Conservation (phyloP, 305 asterid genomes). For the Fraxinus latifolia region DNA sequence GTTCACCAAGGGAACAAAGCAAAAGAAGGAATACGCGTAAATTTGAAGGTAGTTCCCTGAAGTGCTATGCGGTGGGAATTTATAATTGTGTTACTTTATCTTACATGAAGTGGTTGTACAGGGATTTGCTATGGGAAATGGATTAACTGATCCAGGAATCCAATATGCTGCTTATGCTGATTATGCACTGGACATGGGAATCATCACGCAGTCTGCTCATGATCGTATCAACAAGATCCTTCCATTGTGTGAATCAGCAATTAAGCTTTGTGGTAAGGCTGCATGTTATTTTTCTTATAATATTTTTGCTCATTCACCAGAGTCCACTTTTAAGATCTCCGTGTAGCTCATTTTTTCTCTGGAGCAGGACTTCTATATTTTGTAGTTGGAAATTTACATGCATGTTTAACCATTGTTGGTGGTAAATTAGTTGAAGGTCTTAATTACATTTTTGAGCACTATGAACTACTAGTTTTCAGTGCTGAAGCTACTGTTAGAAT, state of each 20-base stretch:
- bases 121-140: slow-evolving; percentile 99
- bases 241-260: slow-evolving; percentile 79
- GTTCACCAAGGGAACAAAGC: slow-evolving; percentile 86
- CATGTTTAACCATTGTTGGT: neutral
- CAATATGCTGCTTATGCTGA: slow-evolving; percentile 94
- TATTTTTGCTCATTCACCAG: neutral
- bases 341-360: slow-evolving; percentile 4
- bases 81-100: slow-evolving; percentile 18
- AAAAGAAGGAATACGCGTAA: slow-evolving; percentile 71
- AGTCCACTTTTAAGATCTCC: neutral
- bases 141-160: slow-evolving; percentile 92
- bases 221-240: slow-evolving; percentile 71
- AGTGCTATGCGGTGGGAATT: slow-evolving; percentile 13
- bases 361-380: neutral
- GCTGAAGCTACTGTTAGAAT: slow-evolving; percentile 24
- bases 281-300: neutral
- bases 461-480: slow-evolving; percentile 11
- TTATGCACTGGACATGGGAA: slow-evolving; percentile 83
- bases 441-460: neutral
- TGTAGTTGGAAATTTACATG: neutral
- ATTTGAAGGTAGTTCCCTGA: slow-evolving; percentile 66
- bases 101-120: slow-evolving; percentile 35
- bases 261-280: slow-evolving; percentile 83
- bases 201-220: slow-evolving; percentile 63
- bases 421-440: neutral